A percentile compares a stretch with the other conserved stretches of the same genome.
Evolutionary conservation across 306 rosid species (phyloP).

Genomic region (Inga leiocalycina): DNA sequence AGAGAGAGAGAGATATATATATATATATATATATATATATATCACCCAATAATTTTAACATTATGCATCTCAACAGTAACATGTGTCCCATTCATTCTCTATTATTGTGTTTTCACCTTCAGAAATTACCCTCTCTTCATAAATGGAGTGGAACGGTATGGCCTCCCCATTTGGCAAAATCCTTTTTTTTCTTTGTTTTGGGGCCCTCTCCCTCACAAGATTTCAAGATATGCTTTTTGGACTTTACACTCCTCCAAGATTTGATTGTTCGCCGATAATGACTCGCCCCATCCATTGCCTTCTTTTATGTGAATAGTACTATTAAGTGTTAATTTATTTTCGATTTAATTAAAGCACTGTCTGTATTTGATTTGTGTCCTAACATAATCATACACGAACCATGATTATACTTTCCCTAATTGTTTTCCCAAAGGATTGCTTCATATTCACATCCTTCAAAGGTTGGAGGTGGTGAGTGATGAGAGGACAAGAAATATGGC

Average conservation of each 20-base stretch:
- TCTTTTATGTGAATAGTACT: not conserved
- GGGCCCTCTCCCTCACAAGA: constrained; percentile 6
- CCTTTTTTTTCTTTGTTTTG: not conserved
- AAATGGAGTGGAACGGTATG: not conserved
- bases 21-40: too few relatives aligned
- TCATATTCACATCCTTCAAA: not conserved
- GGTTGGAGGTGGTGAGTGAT: not conserved
- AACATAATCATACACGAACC: not conserved
- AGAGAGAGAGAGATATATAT: too few relatives aligned
- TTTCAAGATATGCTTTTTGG: constrained; percentile 26
- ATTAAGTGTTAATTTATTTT: too few relatives aligned
- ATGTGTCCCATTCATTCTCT: not conserved
- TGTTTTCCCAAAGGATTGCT: not conserved
- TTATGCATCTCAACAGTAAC: not conserved
- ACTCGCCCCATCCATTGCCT: not conserved
- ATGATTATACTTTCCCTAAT: not conserved
- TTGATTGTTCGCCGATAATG: not conserved
- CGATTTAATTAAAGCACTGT: not conserved
- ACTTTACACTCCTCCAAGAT: not conserved
- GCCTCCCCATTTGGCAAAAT: not conserved
- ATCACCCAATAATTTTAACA: not conserved
- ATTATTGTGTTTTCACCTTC: not conserved
- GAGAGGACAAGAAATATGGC: not conserved
- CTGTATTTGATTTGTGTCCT: too few relatives aligned
- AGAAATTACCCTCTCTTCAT: not conserved